Evolutionary conservation across 73 alveolate genomes (phyloP).

Genomic region (Tetrahymena malaccensis): DNA sequence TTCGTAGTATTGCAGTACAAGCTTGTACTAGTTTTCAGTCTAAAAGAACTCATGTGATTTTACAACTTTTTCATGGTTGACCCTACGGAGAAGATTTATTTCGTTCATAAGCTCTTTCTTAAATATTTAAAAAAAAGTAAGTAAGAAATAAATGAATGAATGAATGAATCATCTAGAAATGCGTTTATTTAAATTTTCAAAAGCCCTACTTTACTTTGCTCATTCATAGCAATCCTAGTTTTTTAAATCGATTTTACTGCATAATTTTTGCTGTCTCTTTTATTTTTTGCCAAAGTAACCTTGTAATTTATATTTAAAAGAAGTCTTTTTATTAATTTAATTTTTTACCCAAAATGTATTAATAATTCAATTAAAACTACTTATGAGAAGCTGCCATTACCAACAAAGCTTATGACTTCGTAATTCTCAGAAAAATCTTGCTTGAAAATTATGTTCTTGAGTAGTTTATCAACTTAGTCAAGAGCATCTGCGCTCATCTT

Average conservation of each 20-base stretch:
- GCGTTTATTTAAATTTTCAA: too few relatives aligned
- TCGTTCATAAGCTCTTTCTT: neutral
- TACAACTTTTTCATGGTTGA: neutral
- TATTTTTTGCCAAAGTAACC: neutral
- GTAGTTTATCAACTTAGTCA: neutral
- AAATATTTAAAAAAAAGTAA: too few relatives aligned
- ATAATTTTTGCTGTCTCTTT: neutral
- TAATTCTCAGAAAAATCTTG: neutral
- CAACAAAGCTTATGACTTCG: neutral
- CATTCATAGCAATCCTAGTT: neutral
- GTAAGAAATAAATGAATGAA: too few relatives aligned
- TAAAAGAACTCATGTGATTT: neutral
- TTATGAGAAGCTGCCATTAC: neutral
- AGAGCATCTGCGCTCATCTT: neutral
- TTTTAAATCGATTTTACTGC: neutral
- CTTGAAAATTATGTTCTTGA: neutral
- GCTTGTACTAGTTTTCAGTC: neutral
- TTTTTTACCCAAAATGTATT: neutral
- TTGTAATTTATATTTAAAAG: neutral
- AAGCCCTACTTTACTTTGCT: neutral
- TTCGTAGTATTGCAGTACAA: neutral
- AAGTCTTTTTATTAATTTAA: neutral
- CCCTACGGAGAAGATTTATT: neutral
- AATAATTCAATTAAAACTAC: neutral
- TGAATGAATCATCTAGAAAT: too few relatives aligned